Conservation (phyloP, 371 early-diverging fungal genomes). For the Circinella umbellata region DNA sequence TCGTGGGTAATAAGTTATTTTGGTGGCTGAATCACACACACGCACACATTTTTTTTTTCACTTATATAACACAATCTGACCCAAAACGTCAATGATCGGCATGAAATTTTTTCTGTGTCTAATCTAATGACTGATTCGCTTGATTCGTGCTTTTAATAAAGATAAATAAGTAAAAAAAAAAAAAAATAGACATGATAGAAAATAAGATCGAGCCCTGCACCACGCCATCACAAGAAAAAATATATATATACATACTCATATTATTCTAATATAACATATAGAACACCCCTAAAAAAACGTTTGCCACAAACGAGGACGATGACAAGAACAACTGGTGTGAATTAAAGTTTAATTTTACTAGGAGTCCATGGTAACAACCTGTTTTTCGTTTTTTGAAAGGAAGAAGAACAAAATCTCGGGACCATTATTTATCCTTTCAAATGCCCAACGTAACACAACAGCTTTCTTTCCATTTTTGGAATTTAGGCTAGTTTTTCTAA, state of each 20-base stretch:
- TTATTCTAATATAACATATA: too few relatives aligned
- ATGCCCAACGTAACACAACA: neutral
- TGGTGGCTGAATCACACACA: neutral
- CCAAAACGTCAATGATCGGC: slow-evolving; percentile 9
- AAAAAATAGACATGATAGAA: too few relatives aligned
- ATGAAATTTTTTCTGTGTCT: neutral
- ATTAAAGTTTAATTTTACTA: neutral
- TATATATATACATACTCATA: too few relatives aligned
- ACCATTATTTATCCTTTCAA: neutral
- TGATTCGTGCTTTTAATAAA: too few relatives aligned
- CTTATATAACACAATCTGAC: neutral
- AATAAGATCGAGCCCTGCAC: too few relatives aligned
- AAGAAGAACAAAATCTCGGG: too few relatives aligned
- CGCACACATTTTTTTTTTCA: too few relatives aligned
- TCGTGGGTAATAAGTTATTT: neutral
- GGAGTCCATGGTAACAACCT: neutral
- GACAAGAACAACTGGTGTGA: too few relatives aligned
- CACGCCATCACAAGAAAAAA: too few relatives aligned
- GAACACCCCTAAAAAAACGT: too few relatives aligned
- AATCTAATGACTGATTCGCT: too few relatives aligned
- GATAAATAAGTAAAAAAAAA: too few relatives aligned
- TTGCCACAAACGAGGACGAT: neutral
- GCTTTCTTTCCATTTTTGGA: neutral
- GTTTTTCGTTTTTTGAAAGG: neutral
- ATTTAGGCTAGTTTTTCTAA: neutral